Conservation (phyloP, 2,329 filamentous ascomycete species). For the Penicillium occitanis region DNA sequence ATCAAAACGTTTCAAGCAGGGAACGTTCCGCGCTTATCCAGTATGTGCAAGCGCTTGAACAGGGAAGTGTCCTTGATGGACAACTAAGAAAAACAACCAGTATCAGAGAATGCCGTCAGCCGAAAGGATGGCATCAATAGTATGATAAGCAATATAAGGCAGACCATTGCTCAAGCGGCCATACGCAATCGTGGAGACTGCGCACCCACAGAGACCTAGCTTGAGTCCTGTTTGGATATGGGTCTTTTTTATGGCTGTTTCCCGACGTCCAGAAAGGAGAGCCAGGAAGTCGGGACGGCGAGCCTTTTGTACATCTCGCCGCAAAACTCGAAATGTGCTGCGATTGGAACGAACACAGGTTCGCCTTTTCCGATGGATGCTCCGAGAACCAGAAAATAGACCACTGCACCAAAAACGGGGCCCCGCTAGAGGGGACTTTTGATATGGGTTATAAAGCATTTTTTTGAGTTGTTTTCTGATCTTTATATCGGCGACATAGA, state of each 20-base stretch:
- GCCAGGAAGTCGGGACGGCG: background rate
- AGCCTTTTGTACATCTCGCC: background rate
- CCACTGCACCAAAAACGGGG: background rate
- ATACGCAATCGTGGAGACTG: slow-evolving; percentile 7
- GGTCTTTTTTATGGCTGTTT: too few relatives aligned
- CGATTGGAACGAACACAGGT: too few relatives aligned
- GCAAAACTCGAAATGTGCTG: background rate
- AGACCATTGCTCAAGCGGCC: slow-evolving; percentile 7
- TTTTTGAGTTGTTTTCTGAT: too few relatives aligned
- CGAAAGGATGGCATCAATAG: slow-evolving; percentile 3
- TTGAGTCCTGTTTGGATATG: too few relatives aligned
- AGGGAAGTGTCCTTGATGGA: too few relatives aligned
- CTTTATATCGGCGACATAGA: too few relatives aligned
- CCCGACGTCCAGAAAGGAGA: background rate
- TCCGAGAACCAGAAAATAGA: background rate
- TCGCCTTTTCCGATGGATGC: background rate
- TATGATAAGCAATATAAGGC: slow-evolving; percentile 11
- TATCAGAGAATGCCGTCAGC: background rate
- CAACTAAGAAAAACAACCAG: background rate
- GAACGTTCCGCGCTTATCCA: background rate
- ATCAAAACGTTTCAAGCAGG: background rate
- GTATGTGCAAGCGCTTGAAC: background rate
- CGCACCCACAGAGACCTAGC: too few relatives aligned
- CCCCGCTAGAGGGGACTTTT: too few relatives aligned
- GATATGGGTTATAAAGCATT: too few relatives aligned